Percentiles rank a stretch among this genome's conserved stretches.
These are phyloP conservation scores for Geranium brycei DNA, from an alignment of 345 rosid genomes.

Conservation along the genomic window DNA sequence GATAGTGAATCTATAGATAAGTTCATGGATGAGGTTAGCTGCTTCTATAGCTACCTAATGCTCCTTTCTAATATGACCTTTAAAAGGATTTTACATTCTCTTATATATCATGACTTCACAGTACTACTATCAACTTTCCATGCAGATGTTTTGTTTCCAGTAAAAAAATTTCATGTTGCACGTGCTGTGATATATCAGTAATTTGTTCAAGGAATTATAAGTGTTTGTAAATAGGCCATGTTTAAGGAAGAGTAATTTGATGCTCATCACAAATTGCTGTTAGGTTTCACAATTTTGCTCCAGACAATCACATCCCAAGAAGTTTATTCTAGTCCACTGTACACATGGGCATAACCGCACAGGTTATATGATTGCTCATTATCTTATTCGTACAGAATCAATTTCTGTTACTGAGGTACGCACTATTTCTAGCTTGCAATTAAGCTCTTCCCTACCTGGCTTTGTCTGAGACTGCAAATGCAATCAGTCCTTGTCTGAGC, in stretches of 20 bases:
- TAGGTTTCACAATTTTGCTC: constrained; percentile 65
- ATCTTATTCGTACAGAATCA: constrained; percentile 67
- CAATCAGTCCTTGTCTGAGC: neutral
- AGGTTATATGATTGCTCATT: constrained; percentile 90
- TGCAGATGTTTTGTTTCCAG: neutral
- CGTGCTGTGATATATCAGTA: neutral
- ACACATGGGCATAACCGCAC: constrained; percentile 99
- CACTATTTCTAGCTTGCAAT: constrained; percentile 2
- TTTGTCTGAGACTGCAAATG: neutral
- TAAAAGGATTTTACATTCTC: neutral
- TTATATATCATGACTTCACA: neutral
- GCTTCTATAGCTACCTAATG: neutral
- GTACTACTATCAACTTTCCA: neutral
- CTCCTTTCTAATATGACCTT: neutral
- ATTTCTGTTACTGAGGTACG: constrained; percentile 73
- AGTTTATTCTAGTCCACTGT: constrained; percentile 85
- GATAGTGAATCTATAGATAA: constrained; percentile 70
- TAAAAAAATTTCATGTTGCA: neutral
- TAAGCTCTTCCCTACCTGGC: neutral
- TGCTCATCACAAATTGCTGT: constrained; percentile 1
- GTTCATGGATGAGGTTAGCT: constrained; percentile 70
- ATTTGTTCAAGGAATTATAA: neutral
- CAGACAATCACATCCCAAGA: constrained; percentile 64
- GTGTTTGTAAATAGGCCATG: neutral
- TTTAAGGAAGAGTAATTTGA: neutral